Conservation (phyloP, 1,284 basidiomycete genomes). For the Trametes pubescens region DNA sequence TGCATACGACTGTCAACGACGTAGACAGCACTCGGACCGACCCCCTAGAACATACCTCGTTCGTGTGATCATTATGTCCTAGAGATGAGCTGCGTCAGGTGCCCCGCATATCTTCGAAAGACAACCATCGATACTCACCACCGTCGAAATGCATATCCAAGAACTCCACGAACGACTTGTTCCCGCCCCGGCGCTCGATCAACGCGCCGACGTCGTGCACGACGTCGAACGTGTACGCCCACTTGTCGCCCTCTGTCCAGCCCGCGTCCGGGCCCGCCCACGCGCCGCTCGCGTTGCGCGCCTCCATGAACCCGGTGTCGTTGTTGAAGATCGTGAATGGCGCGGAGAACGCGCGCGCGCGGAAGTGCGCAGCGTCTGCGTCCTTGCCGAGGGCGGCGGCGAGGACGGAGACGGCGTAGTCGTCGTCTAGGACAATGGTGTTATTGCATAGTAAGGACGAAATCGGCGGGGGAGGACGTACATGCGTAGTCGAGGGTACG, state of each 20-base stretch:
- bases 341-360: constrained; percentile 60
- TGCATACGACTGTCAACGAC: constrained; percentile 37
- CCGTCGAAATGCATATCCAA: constrained; percentile 82
- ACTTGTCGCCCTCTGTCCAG: constrained; percentile 88
- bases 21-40: not conserved
- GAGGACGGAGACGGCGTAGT: constrained; percentile 75
- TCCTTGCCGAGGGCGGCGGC: constrained; percentile 61
- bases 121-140: constrained; percentile 42
- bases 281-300: constrained; percentile 69
- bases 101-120: not conserved
- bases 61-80: constrained; percentile 86
- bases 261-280: constrained; percentile 78
- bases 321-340: constrained; percentile 77
- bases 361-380: constrained; percentile 59
- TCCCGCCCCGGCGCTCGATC: constrained; percentile 71
- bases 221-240: constrained; percentile 84
- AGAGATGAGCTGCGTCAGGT: not conserved
- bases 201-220: constrained; percentile 75
- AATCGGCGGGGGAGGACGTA: constrained; percentile 43
- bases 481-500: constrained; percentile 84
- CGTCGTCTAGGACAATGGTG: constrained; percentile 67
- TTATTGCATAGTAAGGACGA: not conserved
- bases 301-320: constrained; percentile 84
- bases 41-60: constrained; percentile 60
- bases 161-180: constrained; percentile 67